phyloP scores from a whole-genome alignment of 306 rosid genomes.

The Cucumis melo region DNA sequence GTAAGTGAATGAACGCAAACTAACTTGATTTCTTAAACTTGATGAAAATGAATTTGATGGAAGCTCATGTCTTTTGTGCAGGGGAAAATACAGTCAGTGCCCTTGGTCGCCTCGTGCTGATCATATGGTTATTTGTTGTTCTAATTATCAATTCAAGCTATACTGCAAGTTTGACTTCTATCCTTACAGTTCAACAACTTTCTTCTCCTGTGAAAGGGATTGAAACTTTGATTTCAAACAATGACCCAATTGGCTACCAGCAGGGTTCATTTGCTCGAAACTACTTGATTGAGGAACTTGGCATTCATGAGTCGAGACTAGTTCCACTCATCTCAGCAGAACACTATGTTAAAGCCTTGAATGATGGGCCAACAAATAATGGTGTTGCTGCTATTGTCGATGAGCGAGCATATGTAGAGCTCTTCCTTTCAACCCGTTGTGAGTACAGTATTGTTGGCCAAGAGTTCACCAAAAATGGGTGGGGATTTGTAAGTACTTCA shows the following conservation, averaged over 20 bases:
- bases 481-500: conserved; percentile 86
- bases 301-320: conserved; percentile 52
- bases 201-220: conserved; percentile 71
- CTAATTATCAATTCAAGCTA: conserved; percentile 91
- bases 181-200: conserved; percentile 85
- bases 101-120: conserved; percentile 68
- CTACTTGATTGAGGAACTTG: conserved; percentile 50
- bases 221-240: conserved; percentile 35
- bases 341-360: conserved; percentile 48
- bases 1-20: conserved; percentile 35
- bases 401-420: conserved; percentile 68
- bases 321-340: conserved; percentile 46
- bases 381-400: conserved; percentile 78
- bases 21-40: background rate
- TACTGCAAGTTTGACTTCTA: conserved; percentile 93
- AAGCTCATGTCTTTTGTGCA: conserved; percentile 18
- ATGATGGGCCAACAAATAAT: conserved; percentile 51
- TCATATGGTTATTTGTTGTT: conserved; percentile 87
- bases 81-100: conserved; percentile 92
- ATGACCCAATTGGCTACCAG: conserved; percentile 64
- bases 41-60: background rate
- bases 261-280: conserved; percentile 51
- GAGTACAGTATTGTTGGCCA: conserved; percentile 65
- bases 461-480: conserved; percentile 85
- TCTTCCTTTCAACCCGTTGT: conserved; percentile 76